Percentiles rank a stretch among this genome's conserved stretches.
Conservation (phyloP, 1,139 yeast species). For the Yarrowia galli region DNA sequence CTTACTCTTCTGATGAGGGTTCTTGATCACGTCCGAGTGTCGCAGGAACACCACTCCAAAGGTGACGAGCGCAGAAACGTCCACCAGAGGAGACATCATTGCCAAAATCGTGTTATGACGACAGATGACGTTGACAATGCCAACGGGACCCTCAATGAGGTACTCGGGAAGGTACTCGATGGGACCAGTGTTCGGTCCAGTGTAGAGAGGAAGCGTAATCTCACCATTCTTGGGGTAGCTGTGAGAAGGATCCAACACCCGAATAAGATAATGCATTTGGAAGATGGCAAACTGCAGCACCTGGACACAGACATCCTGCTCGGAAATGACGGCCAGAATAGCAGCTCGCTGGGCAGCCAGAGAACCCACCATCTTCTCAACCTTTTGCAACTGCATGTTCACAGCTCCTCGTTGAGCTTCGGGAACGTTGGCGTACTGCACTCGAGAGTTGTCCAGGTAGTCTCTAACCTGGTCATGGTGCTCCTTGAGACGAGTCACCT, state of each 20-base stretch:
- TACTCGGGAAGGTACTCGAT: slow-evolving; percentile 89
- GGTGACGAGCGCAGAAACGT: slow-evolving; percentile 60
- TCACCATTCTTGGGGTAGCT: slow-evolving; percentile 60
- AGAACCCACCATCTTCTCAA: slow-evolving; percentile 39
- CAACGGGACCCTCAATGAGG: slow-evolving; percentile 81
- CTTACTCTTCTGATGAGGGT: slow-evolving; percentile 90
- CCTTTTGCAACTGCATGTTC: slow-evolving; percentile 37
- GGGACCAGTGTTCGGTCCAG: slow-evolving; percentile 57
- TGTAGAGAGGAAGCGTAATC: slow-evolving; percentile 69
- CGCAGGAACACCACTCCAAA: slow-evolving; percentile 76
- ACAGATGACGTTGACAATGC: slow-evolving; percentile 35
- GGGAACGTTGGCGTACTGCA: slow-evolving; percentile 35
- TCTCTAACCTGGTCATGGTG: slow-evolving; percentile 57
- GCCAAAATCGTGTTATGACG: slow-evolving; percentile 39
- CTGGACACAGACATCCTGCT: slow-evolving; percentile 53
- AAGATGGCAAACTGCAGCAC: slow-evolving; percentile 81
- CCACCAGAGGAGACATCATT: slow-evolving; percentile 42
- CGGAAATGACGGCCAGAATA: slow-evolving; percentile 65
- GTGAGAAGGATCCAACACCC: slow-evolving; percentile 75
- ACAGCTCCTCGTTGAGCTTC: slow-evolving; percentile 28
- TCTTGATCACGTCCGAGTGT: slow-evolving; percentile 85
- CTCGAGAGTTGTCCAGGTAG: slow-evolving; percentile 40
- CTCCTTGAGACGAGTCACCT: slow-evolving; percentile 62
- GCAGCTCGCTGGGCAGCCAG: slow-evolving; percentile 47
- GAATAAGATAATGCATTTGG: slow-evolving; percentile 71